These are phyloP conservation scores for Pythium periplocum DNA, from an alignment of 352 stramenopile genomes.

Conservation along the genomic window DNA sequence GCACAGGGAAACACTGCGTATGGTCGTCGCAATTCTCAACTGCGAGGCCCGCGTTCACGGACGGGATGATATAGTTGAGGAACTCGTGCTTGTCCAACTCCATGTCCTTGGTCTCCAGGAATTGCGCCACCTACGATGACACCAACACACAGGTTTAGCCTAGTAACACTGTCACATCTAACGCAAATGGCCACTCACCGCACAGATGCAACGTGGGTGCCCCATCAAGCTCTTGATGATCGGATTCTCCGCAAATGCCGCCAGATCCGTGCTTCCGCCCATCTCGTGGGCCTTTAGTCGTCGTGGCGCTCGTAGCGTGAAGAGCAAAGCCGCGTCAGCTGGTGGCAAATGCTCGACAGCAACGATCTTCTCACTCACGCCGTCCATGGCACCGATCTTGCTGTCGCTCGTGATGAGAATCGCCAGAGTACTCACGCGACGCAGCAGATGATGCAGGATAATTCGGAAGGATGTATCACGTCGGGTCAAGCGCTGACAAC, in stretches of 20 bases:
- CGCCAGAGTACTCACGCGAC: constrained; percentile 54
- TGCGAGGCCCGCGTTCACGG: constrained; percentile 65
- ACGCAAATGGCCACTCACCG: constrained; percentile 17
- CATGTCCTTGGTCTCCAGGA: constrained; percentile 80
- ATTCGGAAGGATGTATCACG: constrained; percentile 39
- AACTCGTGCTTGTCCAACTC: constrained; percentile 80
- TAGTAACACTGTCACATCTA: too few species aligned
- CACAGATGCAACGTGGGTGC: constrained; percentile 69
- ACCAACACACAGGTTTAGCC: too few species aligned
- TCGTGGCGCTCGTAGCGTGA: constrained; percentile 66
- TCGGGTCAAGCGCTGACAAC: constrained; percentile 51
- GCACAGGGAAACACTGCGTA: constrained; percentile 8
- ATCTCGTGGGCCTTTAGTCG: constrained; percentile 78
- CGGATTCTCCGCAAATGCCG: constrained; percentile 51
- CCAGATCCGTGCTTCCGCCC: constrained; percentile 57
- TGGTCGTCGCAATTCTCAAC: constrained; percentile 26
- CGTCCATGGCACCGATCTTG: constrained; percentile 73
- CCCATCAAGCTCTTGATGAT: constrained; percentile 59
- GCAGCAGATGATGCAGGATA: constrained; percentile 44
- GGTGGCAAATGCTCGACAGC: constrained; percentile 56
- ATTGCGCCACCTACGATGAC: constrained; percentile 30
- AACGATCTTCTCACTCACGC: constrained; percentile 78
- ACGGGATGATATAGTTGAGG: constrained; percentile 76
- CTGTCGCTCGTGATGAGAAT: constrained; percentile 65
- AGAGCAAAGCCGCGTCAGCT: constrained; percentile 60